These are phyloP conservation scores for Setaria italica DNA, from an alignment of 202 grass and related monocot genomes.

Conservation along the genomic window DNA sequence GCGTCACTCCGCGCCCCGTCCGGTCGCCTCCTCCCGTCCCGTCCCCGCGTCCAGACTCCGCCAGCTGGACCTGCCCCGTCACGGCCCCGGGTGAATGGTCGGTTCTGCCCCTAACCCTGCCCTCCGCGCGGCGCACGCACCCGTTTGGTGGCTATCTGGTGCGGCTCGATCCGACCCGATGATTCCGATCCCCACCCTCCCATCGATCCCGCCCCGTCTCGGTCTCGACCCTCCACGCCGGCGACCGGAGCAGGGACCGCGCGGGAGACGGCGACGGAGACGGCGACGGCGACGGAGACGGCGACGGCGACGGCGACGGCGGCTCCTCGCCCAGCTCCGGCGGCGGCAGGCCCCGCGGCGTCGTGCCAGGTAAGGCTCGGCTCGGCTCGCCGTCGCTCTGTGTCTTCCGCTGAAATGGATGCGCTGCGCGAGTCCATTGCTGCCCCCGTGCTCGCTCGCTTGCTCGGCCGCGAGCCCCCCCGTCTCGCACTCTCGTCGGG, in stretches of 20 bases:
- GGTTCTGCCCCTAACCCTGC: not conserved
- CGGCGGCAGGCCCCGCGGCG: not conserved
- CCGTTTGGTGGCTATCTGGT: slow-evolving; percentile 18
- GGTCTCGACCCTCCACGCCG: slow-evolving; percentile 19
- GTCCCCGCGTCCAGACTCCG: not conserved
- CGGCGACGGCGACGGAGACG: not conserved
- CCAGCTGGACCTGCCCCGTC: slow-evolving; percentile 38
- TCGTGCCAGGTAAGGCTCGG: slow-evolving; percentile 30
- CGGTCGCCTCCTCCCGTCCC: not conserved
- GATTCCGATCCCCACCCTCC: slow-evolving; percentile 27
- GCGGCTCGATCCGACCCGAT: slow-evolving; percentile 31
- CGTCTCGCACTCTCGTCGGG: not conserved
- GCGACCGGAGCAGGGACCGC: slow-evolving; percentile 12
- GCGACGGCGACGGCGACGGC: not conserved
- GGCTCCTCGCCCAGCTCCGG: not conserved
- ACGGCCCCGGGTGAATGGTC: not conserved
- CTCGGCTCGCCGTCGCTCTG: not conserved
- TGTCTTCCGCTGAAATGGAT: slow-evolving; percentile 13
- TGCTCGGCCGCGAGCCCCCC: not conserved
- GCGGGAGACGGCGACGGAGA: not conserved
- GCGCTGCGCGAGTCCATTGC: not conserved
- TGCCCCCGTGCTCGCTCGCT: not conserved
- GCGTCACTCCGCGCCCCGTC: not conserved
- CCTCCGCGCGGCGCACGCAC: not conserved
- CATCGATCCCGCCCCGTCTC: slow-evolving; percentile 25